Percentiles rank a stretch among this genome's conserved stretches.
phyloP scores from a whole-genome alignment of 2,329 filamentous ascomycete species.

The Fusarium mangiferae region DNA sequence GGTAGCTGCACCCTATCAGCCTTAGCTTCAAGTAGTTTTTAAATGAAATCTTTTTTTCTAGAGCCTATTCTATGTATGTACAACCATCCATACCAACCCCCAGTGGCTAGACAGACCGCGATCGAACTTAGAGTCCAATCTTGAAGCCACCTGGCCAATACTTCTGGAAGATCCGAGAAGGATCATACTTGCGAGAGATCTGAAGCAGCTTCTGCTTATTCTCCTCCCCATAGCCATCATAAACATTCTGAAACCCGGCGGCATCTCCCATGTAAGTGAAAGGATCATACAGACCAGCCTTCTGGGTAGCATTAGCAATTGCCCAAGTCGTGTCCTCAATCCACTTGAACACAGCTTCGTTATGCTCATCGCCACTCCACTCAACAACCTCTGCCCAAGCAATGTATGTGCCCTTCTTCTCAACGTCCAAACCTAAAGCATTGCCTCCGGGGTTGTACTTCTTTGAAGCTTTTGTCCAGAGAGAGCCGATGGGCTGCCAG shows the following conservation, averaged over 20 bases:
- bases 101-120: too few relatives aligned
- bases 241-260: conserved; percentile 19
- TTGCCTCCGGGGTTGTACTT: conserved; percentile 19
- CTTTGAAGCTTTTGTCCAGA: conserved; percentile 15
- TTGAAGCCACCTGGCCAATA: conserved; percentile 29
- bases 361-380: conserved; percentile 25
- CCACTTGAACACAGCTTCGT: conserved; percentile 23
- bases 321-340: conserved; percentile 21
- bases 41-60: too few relatives aligned
- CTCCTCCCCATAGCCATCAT: conserved; percentile 16
- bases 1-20: too few relatives aligned
- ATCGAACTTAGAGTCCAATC: not conserved
- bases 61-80: too few relatives aligned
- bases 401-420: conserved; percentile 24
- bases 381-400: conserved; percentile 34
- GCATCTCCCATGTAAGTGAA: conserved; percentile 34
- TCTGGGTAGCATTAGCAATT: conserved; percentile 23
- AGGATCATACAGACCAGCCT: conserved; percentile 16
- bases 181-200: conserved; percentile 27
- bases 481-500: conserved; percentile 24
- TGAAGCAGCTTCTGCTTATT: conserved; percentile 13
- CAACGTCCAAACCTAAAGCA: conserved; percentile 17
- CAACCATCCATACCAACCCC: too few relatives aligned
- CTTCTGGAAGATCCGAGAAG: conserved; percentile 10
- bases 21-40: too few relatives aligned